Conservation (phyloP, 192 early-diverging fungal species). For the Umbelopsis vinacea region DNA sequence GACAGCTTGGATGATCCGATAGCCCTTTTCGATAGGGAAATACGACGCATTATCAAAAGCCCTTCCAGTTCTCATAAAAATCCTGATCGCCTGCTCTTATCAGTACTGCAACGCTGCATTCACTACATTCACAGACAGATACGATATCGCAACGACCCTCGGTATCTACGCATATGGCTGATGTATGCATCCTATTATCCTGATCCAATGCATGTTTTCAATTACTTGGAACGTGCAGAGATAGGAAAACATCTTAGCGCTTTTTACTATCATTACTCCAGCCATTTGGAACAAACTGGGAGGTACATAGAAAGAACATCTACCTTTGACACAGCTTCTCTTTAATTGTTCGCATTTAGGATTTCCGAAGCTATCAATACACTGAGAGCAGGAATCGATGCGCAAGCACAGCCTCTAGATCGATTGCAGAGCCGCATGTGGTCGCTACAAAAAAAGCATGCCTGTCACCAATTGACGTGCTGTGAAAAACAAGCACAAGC, state of each 20-base stretch:
- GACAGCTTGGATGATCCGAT: conserved; percentile 17
- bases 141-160: conserved; percentile 16
- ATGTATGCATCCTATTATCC: conserved; percentile 2
- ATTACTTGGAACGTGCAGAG: neutral
- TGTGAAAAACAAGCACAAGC: too few species aligned
- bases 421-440: neutral
- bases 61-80: neutral
- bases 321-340: too few species aligned
- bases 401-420: neutral
- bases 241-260: conserved; percentile 1
- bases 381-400: neutral
- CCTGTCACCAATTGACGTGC: neutral
- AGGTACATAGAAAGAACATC: neutral
- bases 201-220: conserved; percentile 20
- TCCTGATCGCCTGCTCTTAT: neutral
- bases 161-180: conserved; percentile 25
- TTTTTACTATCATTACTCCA: conserved; percentile 9
- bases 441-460: neutral
- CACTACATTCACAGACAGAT: neutral
- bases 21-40: conserved; percentile 2
- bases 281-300: neutral
- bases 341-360: neutral
- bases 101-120: neutral
- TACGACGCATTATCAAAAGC: neutral
- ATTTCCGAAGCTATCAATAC: neutral